A percentile compares a stretch with the other conserved stretches of the same genome.
Evolutionary conservation across 768 basidiomycete species (phyloP).

Genomic region (Trametes villosa): DNA sequence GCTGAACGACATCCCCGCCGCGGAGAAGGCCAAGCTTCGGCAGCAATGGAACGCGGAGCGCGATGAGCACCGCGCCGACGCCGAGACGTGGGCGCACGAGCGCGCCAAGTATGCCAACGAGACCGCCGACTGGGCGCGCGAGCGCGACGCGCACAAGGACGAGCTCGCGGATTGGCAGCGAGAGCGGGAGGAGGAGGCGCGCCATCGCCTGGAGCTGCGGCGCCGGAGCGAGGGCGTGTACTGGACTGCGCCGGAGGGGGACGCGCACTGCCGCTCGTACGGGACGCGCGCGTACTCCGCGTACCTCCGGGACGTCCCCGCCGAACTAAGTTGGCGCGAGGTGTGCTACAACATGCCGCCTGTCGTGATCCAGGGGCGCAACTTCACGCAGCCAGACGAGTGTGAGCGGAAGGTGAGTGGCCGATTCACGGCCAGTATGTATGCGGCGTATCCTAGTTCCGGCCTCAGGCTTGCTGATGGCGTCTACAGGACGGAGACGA

Average conservation of each 20-base stretch:
- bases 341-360: constrained; percentile 25
- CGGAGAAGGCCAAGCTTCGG: constrained; percentile 7
- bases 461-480: too few species aligned
- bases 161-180: constrained; percentile 1
- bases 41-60: constrained; percentile 1
- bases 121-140: neutral
- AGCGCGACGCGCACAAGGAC: constrained; percentile 14
- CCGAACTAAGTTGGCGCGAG: constrained; percentile 15
- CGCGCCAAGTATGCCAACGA: neutral
- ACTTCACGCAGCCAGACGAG: constrained; percentile 9
- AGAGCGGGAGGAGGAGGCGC: constrained; percentile 8
- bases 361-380: constrained; percentile 15
- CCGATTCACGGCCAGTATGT: too few species aligned
- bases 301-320: constrained; percentile 14
- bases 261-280: constrained; percentile 19
- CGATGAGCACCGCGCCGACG: neutral
- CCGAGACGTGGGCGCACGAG: neutral
- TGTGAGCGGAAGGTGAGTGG: neutral
- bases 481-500: neutral
- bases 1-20: constrained; percentile 11
- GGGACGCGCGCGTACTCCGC: constrained; percentile 27
- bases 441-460: neutral
- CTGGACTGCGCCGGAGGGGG: constrained; percentile 18
- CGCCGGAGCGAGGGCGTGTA: constrained; percentile 17
- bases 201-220: constrained; percentile 10